Base-by-base conservation (phyloP, 495 filamentous ascomycete genomes). In the Neurospora tetrasperma region DNA sequence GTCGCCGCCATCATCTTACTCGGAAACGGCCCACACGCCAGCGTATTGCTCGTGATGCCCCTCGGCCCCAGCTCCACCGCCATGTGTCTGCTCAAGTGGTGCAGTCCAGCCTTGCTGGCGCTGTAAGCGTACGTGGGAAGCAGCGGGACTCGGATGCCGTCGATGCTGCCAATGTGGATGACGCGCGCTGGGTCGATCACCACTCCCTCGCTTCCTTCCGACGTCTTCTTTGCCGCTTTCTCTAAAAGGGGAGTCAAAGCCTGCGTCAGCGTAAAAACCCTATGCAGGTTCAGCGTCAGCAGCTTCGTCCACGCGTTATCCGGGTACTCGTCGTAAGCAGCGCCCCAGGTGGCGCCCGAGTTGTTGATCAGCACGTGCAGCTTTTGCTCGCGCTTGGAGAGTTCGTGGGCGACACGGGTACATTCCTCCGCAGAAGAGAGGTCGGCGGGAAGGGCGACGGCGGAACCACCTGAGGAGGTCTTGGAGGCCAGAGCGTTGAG, bases 1-100 rank as follows among this genome's bases (percentile, higher is more conserved):
- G 91, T 93, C 48, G 86, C 89, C 12, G 88, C 88, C 92, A 93
- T 94, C 92, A 94, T 95, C 82, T 93, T 93, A 73, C 88, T 91
- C 78, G 92, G 85, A 75, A 95, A 95, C 16, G 92, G 92, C 11
- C 92, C 92, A 75, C 92, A 94, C 42, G 92, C 92, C 70, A 95
- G 72, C 46, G 75, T 78, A 68, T 83, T 83, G 74, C 74, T 77
- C 59, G 81, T 94, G 71, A 96, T 88, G 74, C 89, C 86, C 48
- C 90, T 83, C 71, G 84, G 88, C 9, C 93, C 91, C 20, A 94
- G 82, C 81, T 93, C 90, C 69, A 85, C 84, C 1, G 92, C 91
- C 70, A 96, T 82, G 72, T 91, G 89, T n/a, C 91, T 83, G 69
- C 84, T 87, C 72, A 96, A 79, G 78, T 94, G 92, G 79, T 92